Evolutionary conservation across 371 early-diverging fungal genomes (phyloP).

Genomic region (Mucor circinelloides): DNA sequence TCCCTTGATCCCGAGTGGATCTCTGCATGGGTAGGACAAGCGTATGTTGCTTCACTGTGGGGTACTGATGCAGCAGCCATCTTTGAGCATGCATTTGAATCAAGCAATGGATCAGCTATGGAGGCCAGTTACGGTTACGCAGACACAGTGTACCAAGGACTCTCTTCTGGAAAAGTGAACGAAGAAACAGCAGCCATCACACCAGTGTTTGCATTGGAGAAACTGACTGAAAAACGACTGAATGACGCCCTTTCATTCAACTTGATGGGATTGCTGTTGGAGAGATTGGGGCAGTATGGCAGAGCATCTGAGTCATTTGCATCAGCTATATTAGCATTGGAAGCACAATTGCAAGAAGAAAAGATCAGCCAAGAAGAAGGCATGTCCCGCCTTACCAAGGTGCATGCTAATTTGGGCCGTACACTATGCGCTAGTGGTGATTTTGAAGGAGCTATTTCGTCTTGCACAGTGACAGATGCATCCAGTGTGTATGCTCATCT

Average conservation of each 20-base stretch:
- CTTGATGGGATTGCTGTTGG: conserved; percentile 76
- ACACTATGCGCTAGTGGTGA: conserved; percentile 57
- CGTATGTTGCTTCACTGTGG: conserved; percentile 68
- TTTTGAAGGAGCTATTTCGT: conserved; percentile 51
- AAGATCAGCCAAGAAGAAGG: conserved; percentile 21
- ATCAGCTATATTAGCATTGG: conserved; percentile 57
- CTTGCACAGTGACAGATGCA: conserved; percentile 35
- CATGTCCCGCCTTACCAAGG: conserved; percentile 33
- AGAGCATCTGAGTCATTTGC: conserved; percentile 71
- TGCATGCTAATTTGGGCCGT: conserved; percentile 66
- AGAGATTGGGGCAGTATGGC: conserved; percentile 69
- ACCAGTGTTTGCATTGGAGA: conserved; percentile 72
- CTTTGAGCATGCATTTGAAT: conserved; percentile 79
- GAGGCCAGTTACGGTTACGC: conserved; percentile 80
- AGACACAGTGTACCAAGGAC: conserved; percentile 50
- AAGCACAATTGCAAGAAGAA: conserved; percentile 32
- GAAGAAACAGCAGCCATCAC: conserved; percentile 39
- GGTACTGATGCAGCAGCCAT: conserved; percentile 61
- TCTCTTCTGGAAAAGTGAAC: conserved; percentile 8
- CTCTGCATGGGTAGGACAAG: conserved; percentile 87
- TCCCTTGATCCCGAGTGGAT: conserved; percentile 81
- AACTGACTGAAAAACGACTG: conserved; percentile 69
- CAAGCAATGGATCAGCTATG: conserved; percentile 60
- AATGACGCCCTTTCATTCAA: conserved; percentile 68
- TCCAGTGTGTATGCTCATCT: conserved; percentile 57